Evolutionary conservation across 257 asterid species (phyloP).

Genomic region (Scutellaria baicalensis): DNA sequence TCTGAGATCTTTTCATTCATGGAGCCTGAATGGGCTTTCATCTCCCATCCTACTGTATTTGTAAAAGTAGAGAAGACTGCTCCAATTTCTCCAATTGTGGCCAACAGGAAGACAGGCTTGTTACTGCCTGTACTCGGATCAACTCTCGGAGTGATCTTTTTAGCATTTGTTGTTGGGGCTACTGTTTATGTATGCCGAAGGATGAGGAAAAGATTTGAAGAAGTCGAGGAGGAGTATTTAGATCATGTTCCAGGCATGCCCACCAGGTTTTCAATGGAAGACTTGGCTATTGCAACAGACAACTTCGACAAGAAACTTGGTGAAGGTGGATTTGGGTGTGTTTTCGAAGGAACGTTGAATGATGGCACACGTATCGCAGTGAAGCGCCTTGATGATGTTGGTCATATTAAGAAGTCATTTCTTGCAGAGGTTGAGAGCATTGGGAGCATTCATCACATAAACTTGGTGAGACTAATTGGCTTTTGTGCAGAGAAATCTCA

Average conservation of each 20-base stretch:
- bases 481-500: conserved; percentile 25
- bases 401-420: conserved; percentile 21
- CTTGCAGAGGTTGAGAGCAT: conserved; percentile 22
- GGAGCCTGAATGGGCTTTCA: too few relatives aligned
- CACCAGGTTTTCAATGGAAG: conserved; percentile 16
- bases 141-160: background rate
- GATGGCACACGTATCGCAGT: conserved; percentile 23
- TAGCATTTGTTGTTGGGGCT: background rate
- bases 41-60: conserved; percentile 4
- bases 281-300: conserved; percentile 5
- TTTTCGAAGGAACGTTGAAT: conserved; percentile 10
- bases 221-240: conserved; percentile 17
- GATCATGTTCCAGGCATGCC: conserved; percentile 27
- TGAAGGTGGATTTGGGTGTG: conserved; percentile 28
- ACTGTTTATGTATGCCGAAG: background rate
- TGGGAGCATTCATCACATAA: conserved; percentile 24
- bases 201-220: conserved; percentile 4
- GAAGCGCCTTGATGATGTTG: conserved; percentile 19
- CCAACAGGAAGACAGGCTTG: background rate
- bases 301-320: conserved; percentile 22
- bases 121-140: conserved; percentile 15
- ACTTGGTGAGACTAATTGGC: conserved; percentile 22
- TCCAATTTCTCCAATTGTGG: too few relatives aligned
- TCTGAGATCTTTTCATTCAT: conserved; percentile 29
- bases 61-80: conserved; percentile 5